Evolutionary conservation across 2,329 filamentous ascomycete species (phyloP), one percentile per base, ranked within the genome.

Genomic region (Pleomassaria siparia): DNA sequence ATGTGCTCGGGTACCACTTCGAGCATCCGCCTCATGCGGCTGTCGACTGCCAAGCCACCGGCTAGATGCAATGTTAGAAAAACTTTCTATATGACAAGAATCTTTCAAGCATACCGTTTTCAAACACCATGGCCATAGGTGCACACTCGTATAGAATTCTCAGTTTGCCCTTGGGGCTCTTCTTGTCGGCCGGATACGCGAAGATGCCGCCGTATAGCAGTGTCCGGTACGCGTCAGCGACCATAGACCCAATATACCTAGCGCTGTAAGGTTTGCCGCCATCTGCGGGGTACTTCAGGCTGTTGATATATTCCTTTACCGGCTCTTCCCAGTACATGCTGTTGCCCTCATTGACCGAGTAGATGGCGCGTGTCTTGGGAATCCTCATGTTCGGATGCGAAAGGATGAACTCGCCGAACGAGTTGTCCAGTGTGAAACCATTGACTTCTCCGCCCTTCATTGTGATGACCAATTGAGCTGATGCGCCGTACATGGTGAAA

Each of bases 401-500:
- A 50, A 99, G 83, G 75, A 99, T 99, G 79, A 99, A 99, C 80
- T 99, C 94, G 76, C 94, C 94, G 41, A 99, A 84, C 15, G 91
- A 89, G 72, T 89, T 95, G 77, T 99, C 94, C 64, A 99, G 85
- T 21, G 94, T 99, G 80, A 99, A 99, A 64, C 94, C 94, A 75
- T 97, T 96, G 74, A 99, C 94, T 53, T 76, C 82, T 55, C 91
- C 89, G 58, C 86, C 89, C 74, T 87, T 89, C 91, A 97, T 96
- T 60, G 94, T 99, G 69, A 99, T 88, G 64, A 99, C 94, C 37
- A 99, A 81, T 77, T 97, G 92, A 3, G 94, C 86, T 2, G 91
- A 96, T 60, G 94, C 94, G 67, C 94, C 94, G 76, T 99, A 99
- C 94, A 99, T 99, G 74, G 94, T 99, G 81, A 99, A 99, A n/a